Evolutionary conservation across 2,329 filamentous ascomycete species (phyloP).

Genomic region (Trichoderma breve): DNA sequence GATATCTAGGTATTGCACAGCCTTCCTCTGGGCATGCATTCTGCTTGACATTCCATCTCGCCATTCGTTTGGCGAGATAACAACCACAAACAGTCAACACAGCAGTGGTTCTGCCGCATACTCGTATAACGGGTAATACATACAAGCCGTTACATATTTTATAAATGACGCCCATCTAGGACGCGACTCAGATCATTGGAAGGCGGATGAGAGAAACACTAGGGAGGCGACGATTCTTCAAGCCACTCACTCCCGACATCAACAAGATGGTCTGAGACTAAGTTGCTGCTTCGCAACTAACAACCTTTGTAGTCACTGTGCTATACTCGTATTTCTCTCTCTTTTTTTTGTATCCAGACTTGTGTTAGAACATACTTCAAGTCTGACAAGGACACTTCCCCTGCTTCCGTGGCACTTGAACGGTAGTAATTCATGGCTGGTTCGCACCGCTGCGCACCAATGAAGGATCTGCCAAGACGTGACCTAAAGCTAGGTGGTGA

Average conservation of each 20-base stretch:
- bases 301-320: neutral
- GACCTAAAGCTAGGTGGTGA: neutral
- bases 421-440: neutral
- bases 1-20: neutral
- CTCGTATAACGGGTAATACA: neutral
- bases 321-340: neutral
- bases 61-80: no score
- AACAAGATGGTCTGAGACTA: neutral
- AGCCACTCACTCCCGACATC: neutral
- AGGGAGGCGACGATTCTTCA: neutral
- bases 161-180: neutral
- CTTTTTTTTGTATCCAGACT: neutral
- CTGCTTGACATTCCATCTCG: neutral
- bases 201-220: neutral
- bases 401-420: neutral
- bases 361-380: neutral
- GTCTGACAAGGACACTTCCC: neutral
- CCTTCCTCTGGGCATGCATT: neutral
- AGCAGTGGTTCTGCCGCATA: no score
- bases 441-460: neutral
- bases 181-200: neutral
- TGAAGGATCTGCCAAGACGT: neutral
- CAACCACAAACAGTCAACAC: neutral
- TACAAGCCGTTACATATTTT: neutral
- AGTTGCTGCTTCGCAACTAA: no score